A percentile compares a stretch with the other conserved stretches of the same genome.
phyloP scores from a whole-genome alignment of 176 grass and related monocot genomes.

The Triticum turgidum region DNA sequence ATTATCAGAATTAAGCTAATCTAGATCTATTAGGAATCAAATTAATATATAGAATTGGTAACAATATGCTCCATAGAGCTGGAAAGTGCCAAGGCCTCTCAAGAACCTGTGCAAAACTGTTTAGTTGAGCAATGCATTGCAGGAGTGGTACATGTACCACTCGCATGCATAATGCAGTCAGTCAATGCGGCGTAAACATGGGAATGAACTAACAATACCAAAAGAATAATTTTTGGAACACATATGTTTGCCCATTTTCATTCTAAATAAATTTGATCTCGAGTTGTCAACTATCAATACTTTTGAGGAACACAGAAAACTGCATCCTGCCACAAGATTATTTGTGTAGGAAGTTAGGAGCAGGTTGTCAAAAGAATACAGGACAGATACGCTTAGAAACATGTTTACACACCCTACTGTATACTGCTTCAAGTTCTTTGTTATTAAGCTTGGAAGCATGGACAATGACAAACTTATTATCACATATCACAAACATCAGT shows the following conservation, averaged over 20 bases:
- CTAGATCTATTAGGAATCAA: not conserved
- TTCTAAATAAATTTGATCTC: not conserved
- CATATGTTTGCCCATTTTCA: conserved; percentile 1
- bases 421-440: not conserved
- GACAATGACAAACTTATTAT: conserved; percentile 16
- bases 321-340: not conserved
- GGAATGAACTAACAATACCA: conserved; percentile 2
- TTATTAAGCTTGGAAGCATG: not conserved
- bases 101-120: not conserved
- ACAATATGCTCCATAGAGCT: conserved; percentile 1
- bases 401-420: not conserved
- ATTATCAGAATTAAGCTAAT: conserved; percentile 1
- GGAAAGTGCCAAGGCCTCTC: not conserved
- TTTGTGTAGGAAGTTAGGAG: conserved; percentile 1
- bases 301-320: not conserved
- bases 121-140: not conserved
- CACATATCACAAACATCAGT: conserved; percentile 20
- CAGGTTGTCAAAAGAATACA: not conserved
- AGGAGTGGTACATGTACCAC: not conserved
- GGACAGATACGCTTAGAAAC: not conserved
- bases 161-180: not conserved
- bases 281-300: not conserved
- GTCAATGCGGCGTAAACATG: not conserved
- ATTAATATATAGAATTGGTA: not conserved
- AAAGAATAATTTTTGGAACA: not conserved